Base-by-base conservation (phyloP, 805 yeast species). In the Ogataea minuta region DNA sequence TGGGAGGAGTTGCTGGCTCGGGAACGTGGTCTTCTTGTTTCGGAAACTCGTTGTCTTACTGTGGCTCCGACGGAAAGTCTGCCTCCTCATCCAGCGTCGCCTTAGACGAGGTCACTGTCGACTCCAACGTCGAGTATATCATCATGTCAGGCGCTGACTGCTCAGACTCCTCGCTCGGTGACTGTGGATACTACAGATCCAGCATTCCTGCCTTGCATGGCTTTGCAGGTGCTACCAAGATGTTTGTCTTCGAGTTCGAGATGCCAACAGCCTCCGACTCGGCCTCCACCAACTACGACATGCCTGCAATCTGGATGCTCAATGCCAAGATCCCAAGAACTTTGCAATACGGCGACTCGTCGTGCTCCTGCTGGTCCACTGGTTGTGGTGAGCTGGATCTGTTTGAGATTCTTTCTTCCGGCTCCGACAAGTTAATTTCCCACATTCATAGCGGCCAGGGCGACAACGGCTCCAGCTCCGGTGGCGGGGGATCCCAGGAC, bases 351-450 rank as follows among this genome's bases (percentile, higher is more conserved):
- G 97, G 97, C 64, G 70, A 71, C 45, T 62, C 81, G 17, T 62
- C 76, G 14, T 93, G 98, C 74, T 88, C 97, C 25, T 93, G 99
- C 77, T 93, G 99, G 99, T 56, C 76, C 38, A 75, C 95, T 39
- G 98, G 98, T 46, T 93, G 99, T 71, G 99, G 99, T 71, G 99
- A 93, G 74, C 73, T 93, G 57, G 99, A 93, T 68, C 72, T 89
- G 57, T 93, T 91, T 58, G 99, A 93, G 76, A 74, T 91, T 53
- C 76, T 93, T 53, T 69, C 79, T 46, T 52, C 84, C 24, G 96
- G 96, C 52, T 79, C 86, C 47, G 68, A 72, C 61, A 79, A 81
- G 63, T 70, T 90, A 64, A 81, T 84, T 55, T 71, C 86, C 41
- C 93, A 88, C 61, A 68, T 91, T 56, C 98, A 91, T 70, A 79